Conservation (phyloP, 2,329 filamentous ascomycete genomes). For the Didymella pomorum region DNA sequence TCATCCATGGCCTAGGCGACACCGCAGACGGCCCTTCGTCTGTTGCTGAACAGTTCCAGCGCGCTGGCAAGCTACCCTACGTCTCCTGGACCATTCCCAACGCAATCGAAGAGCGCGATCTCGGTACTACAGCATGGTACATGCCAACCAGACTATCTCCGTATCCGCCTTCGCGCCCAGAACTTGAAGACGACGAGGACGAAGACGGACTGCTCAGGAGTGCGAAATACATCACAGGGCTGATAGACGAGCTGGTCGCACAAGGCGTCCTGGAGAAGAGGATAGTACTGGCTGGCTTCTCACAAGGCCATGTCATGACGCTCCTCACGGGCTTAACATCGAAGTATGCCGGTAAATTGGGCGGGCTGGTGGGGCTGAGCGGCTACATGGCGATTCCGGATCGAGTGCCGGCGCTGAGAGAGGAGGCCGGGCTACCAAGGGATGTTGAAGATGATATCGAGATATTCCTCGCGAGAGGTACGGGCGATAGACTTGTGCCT, state of each 20-base stretch:
- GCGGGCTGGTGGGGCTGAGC: constrained; percentile 55
- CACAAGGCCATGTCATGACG: constrained; percentile 58
- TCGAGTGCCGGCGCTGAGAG: constrained; percentile 50
- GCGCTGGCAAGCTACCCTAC: constrained; percentile 58
- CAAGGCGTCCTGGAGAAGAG: constrained; percentile 54
- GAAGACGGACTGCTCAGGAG: constrained; percentile 54
- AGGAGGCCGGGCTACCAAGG: constrained; percentile 47
- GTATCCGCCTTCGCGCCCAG: constrained; percentile 51
- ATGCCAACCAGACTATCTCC: constrained; percentile 52
- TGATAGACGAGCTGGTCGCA: constrained; percentile 54
- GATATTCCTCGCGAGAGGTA: constrained; percentile 59
- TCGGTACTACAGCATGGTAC: constrained; percentile 59
- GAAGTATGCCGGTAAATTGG: constrained; percentile 52
- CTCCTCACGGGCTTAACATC: constrained; percentile 55
- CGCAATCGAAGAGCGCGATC: constrained; percentile 57
- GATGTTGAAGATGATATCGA: constrained; percentile 48
- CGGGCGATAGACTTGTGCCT: constrained; percentile 58
- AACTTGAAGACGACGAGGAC: constrained; percentile 58
- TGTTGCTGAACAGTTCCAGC: constrained; percentile 59
- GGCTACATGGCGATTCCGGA: constrained; percentile 58
- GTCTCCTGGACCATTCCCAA: constrained; percentile 62
- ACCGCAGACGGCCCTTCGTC: constrained; percentile 54
- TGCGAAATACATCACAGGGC: constrained; percentile 51
- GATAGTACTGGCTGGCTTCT: constrained; percentile 59
- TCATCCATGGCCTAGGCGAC: constrained; percentile 59